Conservation (phyloP, 768 basidiomycete species). For the Exidia glandulosa region DNA sequence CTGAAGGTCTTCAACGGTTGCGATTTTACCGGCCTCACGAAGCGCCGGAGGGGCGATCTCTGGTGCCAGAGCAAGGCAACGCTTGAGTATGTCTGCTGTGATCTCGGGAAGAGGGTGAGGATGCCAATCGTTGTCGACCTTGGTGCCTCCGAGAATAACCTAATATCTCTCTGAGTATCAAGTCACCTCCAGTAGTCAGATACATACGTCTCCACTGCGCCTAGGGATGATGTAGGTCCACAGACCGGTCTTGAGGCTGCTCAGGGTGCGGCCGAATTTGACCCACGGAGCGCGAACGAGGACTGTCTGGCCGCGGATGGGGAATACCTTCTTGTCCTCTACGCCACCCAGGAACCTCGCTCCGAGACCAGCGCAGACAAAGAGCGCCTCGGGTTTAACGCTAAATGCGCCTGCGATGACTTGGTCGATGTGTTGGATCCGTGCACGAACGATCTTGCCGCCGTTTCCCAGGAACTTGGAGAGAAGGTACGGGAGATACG, state of each 20-base stretch:
- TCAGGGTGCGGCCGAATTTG: constrained; percentile 37
- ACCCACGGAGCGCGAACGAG: constrained; percentile 40
- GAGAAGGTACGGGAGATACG: constrained; percentile 55
- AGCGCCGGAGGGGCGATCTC: constrained; percentile 8
- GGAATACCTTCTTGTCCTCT: constrained; percentile 26
- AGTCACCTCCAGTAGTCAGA: background rate
- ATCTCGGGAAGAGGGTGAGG: constrained; percentile 54
- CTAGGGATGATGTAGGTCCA: constrained; percentile 60
- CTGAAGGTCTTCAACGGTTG: constrained; percentile 28
- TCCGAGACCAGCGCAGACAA: constrained; percentile 63
- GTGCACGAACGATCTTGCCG: constrained; percentile 47
- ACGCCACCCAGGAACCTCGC: constrained; percentile 41
- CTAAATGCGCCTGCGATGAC: constrained; percentile 41
- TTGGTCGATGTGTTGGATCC: constrained; percentile 60
- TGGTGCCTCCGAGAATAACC: constrained; percentile 52
- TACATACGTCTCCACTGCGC: constrained; percentile 41
- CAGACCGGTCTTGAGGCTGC: constrained; percentile 23
- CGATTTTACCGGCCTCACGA: constrained; percentile 7
- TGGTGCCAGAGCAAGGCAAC: constrained; percentile 27
- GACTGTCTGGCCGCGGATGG: constrained; percentile 20
- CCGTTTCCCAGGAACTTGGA: constrained; percentile 46
- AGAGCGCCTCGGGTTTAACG: constrained; percentile 34
- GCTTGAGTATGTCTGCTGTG: constrained; percentile 45
- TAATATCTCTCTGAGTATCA: constrained; percentile 1
- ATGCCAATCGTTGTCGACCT: constrained; percentile 53